Evolutionary conservation across 169 alveolate genomes (phyloP), one percentile per base, ranked within the genome.

Genomic region (Plasmodium billcollinsi): DNA sequence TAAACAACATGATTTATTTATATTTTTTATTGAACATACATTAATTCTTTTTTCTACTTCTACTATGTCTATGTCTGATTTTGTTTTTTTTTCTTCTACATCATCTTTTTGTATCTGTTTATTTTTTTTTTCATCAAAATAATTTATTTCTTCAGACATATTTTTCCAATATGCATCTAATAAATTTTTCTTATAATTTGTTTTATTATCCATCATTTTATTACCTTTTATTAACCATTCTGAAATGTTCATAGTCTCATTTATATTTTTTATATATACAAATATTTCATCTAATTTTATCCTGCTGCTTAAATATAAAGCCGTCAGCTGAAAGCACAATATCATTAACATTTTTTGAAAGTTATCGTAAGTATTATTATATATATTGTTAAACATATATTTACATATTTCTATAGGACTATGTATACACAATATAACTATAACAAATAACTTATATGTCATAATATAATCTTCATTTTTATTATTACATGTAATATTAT

Each of bases 301-400:
- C 2, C 14, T 56, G 0, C 61, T 45, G 43, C 78, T 50, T 49
- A 78, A 59, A 52, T 59, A 78, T 45, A 78, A 4, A 12, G 74
- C 75, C n/a, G 78, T 29, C 0, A 49, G 12, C 26, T 78, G 89
- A 18, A 78, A 45, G 5, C 72, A 63, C 70, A 78, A 65, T n/a
- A 78, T 45, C 78, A 78, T 63, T 18, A 78, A 21, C 70, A 67
- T 66, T 43, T 78, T 78, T 29, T 78, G 89, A 9, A 65, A 18
- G 20, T 12, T 49, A 20, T 67, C 49, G 18, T 78, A 54, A 18
- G 54, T 49, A 66, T 78, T 78, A 24, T 62, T 65, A 59, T 66
- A 78, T 1, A 78, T 39, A 63, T 78, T 78, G 43, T 63, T 59
- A 78, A 78, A 78, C 50, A 78, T 56, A 78, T 50, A 78, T 24